Base-by-base conservation (phyloP, 352 stramenopile species). In the Hyaloperonospora brassicae region DNA sequence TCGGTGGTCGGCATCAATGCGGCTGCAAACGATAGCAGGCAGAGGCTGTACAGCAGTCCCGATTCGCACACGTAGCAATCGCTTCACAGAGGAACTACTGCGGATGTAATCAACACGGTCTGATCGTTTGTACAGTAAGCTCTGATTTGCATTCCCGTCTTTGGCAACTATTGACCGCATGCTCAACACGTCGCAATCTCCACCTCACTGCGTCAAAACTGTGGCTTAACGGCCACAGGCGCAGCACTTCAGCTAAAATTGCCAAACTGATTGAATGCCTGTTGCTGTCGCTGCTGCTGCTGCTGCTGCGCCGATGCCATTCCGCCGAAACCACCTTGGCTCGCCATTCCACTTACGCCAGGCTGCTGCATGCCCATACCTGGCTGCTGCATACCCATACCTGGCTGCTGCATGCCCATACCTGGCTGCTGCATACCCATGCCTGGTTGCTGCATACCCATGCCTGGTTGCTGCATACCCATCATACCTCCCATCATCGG, bases 341-440 rank as follows among this genome's bases (percentile, higher is more conserved):
- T 80, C 79, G 82, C 81, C 72, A 86, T 86, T 11, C 70, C 60
- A n/a, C 71, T 71, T 63, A 80, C 76, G 10, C 63, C 62, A 56
- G 67, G 71, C 42, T 65, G 71, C 42, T 65, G 57, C 57, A 69
- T 65, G 12, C 56, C 58, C 61, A 59, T 76, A 47, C 62, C 71
- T 70, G 54, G 40, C 52, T 62, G 59, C 59, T 62, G 59, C 59
- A 71, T 71, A 6, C 57, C 61, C 61, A 76, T 76, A 44, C 62
- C 72, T 71, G 55, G 45, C 50, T 75, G 66, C 40, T 64, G 61
- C 52, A 71, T 71, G 5, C 61, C 58, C 64, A 76, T 76, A n/a
- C 41, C 56, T 22, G 39, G 39, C 22, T 21, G 55, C 27, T 63
- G 57, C 68, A 72, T 70, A 9, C 72, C 72, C 68, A 79, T 80